These are phyloP conservation scores for Hansenula sp. DNA, from an alignment of 1,139 yeast genomes.

Conservation along the genomic window DNA sequence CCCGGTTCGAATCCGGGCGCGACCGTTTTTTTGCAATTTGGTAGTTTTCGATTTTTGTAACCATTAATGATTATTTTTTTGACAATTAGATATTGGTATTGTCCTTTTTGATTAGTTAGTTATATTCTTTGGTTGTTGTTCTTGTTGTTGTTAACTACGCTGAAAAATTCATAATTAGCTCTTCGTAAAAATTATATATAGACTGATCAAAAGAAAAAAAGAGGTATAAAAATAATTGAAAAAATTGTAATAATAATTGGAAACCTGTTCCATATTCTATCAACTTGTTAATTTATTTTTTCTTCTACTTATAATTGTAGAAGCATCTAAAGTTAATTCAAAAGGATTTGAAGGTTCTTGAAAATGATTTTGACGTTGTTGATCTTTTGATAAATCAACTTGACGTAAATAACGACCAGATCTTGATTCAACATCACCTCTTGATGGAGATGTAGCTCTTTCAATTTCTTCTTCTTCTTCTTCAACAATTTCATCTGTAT, in stretches of 20 bases:
- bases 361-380: slow-evolving; percentile 4
- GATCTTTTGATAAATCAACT: slow-evolving; percentile 6
- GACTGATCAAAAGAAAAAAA: too few species aligned
- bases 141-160: too few species aligned
- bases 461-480: slow-evolving; percentile 21
- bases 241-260: too few species aligned
- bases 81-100: too few species aligned
- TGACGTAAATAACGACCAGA: slow-evolving; percentile 16
- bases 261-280: too few species aligned
- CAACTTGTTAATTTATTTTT: slow-evolving; percentile 32
- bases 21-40: slow-evolving; percentile 31
- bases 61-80: not conserved
- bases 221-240: too few species aligned
- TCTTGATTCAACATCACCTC: slow-evolving; percentile 11
- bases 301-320: slow-evolving; percentile 78
- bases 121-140: too few species aligned
- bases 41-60: not conserved
- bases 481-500: slow-evolving; percentile 14
- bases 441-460: not conserved
- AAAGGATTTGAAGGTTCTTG: slow-evolving; percentile 29
- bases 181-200: too few species aligned
- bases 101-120: too few species aligned
- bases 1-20: slow-evolving; percentile 61
- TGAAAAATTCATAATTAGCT: too few species aligned
- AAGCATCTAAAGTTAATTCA: slow-evolving; percentile 71